These are phyloP conservation scores for Schizochytrium sp. DNA, from an alignment of 108 stramenopile species.

Conservation along the genomic window DNA sequence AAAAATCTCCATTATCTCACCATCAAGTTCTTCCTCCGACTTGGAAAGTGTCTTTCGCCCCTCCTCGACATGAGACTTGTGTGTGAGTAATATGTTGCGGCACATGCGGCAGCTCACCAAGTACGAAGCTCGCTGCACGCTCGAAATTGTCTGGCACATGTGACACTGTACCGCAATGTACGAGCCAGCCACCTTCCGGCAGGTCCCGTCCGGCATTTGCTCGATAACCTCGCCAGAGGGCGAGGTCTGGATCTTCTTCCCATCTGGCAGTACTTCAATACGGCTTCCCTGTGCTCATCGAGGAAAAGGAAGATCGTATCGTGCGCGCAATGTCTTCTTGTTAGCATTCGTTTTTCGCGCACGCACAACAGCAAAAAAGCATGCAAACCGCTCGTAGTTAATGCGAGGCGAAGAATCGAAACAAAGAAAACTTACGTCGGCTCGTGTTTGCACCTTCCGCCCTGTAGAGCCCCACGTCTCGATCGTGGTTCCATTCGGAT, in stretches of 20 bases:
- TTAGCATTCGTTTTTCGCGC: background rate
- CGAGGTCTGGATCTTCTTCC: background rate
- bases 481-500: background rate
- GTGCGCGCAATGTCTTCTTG: background rate
- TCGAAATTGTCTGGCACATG: background rate
- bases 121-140: background rate
- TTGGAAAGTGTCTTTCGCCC: background rate
- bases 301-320: background rate
- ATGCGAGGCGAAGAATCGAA: background rate
- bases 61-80: background rate
- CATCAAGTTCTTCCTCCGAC: background rate
- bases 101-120: background rate
- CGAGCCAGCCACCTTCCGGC: background rate
- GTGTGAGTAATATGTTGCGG: background rate
- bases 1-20: background rate
- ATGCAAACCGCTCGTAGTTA: too few species aligned
- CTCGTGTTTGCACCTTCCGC: background rate
- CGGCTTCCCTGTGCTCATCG: background rate
- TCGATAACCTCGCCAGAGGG: background rate
- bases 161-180: background rate
- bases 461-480: background rate
- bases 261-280: slow-evolving; percentile 6
- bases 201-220: background rate
- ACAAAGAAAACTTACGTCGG: background rate
- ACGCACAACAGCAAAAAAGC: background rate